These are phyloP conservation scores for Debaryomycetaceae sp. DNA, from an alignment of 1,139 yeast genomes.

Conservation along the genomic window DNA sequence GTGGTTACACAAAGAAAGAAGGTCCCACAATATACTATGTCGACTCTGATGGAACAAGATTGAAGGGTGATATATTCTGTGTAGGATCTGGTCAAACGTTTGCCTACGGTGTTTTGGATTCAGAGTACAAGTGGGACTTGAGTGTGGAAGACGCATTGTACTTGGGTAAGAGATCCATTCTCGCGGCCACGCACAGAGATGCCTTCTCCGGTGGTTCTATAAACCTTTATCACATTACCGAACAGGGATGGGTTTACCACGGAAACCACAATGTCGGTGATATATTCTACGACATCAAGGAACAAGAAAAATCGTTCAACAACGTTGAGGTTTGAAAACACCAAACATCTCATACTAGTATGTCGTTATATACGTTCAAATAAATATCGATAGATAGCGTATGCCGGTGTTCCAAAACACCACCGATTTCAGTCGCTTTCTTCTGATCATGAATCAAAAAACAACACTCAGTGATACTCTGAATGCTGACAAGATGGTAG, in stretches of 20 bases:
- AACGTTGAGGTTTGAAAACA: slow-evolving; percentile 64
- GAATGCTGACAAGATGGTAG: too few species aligned
- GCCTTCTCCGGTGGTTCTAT: slow-evolving; percentile 98
- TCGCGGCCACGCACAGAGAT: slow-evolving; percentile 98
- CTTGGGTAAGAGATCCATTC: slow-evolving; percentile 90
- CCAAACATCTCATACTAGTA: neutral
- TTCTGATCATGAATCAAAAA: too few species aligned
- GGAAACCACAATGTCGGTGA: slow-evolving; percentile 94
- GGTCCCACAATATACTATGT: slow-evolving; percentile 96
- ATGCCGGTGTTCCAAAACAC: too few species aligned
- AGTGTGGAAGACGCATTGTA: slow-evolving; percentile 90
- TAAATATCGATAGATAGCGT: too few species aligned
- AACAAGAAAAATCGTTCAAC: slow-evolving; percentile 83
- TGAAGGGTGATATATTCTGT: slow-evolving; percentile 92
- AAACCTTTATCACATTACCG: slow-evolving; percentile 89
- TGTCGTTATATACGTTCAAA: neutral
- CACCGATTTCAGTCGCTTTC: neutral
- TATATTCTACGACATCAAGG: slow-evolving; percentile 89
- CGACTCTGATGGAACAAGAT: slow-evolving; percentile 94
- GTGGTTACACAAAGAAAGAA: slow-evolving; percentile 93
- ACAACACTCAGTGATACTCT: too few species aligned
- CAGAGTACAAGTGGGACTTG: slow-evolving; percentile 87
- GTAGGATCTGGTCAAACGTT: slow-evolving; percentile 99
- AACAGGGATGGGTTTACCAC: slow-evolving; percentile 91
- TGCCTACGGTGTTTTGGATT: slow-evolving; percentile 98